Evolutionary conservation across 352 stramenopile genomes (phyloP), one percentile per base, ranked within the genome.

Genomic region (Phytophthora boehmeriae): DNA sequence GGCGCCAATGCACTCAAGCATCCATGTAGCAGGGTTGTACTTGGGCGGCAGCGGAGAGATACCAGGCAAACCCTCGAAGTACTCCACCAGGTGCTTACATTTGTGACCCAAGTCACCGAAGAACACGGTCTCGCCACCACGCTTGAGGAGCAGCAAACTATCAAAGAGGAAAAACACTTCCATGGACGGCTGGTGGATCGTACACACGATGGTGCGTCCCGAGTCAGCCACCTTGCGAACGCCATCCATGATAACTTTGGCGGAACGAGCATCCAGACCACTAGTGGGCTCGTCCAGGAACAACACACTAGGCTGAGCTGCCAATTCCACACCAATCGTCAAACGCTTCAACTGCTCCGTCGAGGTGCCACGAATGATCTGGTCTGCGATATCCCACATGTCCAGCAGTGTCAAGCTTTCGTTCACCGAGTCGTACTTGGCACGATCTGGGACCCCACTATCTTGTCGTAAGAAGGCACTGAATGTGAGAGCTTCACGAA

Each of bases 401-500:
- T 77, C 71, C 54, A 96, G 76, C 14, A 88, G 57, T 60, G 95
- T 80, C 45, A 94, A 74, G 49, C 95, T 86, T 60, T 97, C 90
- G 20, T 82, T 65, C 8, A 88, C 78, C 5, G 76, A 76, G 39
- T 83, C 72, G 36, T 69, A 73, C 53, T 86, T 86, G 35, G 63
- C 63, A 11, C 57, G 59, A 39, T 66, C 62, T 4, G 76, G 59
- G 5, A 88, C 66, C n/a, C 20, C 45, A 44, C 49, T 68, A 41
- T 65, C 68, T 11, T 76, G 68, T 28, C 90, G 70, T 19, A 98
- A 54, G 41, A 86, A 84, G 0, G 92, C 86, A 46, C 82, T 94
- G 54, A 98, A 98, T 1, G 68, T 66, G 10, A 98, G 85, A 11
- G 88, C 83, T 56, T 98, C 92, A 17, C 89, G 75, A n/a, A 93